Conservation (phyloP, 2,329 filamentous ascomycete genomes). For the Epichloe scottii region DNA sequence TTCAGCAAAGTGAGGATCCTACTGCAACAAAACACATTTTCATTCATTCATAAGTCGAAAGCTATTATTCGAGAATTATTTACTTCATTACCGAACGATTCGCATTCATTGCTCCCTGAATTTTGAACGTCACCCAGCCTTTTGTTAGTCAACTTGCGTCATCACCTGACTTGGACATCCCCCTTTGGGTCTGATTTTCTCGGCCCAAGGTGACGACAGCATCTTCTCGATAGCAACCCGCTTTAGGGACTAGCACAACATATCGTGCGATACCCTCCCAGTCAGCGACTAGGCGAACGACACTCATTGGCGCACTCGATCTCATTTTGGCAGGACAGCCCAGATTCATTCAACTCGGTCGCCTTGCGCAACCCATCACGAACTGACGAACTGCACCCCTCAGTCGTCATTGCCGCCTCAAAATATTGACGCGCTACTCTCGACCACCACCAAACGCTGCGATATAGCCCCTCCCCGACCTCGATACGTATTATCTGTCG, state of each 20-base stretch:
- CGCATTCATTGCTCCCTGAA: too few species aligned
- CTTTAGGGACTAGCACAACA: not conserved
- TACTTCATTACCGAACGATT: too few species aligned
- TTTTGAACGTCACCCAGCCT: too few species aligned
- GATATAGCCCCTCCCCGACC: not conserved
- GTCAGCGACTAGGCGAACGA: not conserved
- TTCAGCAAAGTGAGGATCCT: too few species aligned
- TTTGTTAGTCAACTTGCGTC: not conserved
- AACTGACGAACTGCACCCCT: not conserved
- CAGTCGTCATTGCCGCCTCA: not conserved
- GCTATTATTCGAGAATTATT: too few species aligned
- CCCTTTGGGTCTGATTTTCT: not conserved
- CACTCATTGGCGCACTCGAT: not conserved
- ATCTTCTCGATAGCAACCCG: not conserved
- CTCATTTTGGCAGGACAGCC: not conserved
- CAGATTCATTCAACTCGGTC: not conserved
- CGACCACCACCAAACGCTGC: not conserved
- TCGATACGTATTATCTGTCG: not conserved
- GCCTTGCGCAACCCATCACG: not conserved
- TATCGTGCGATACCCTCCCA: not conserved
- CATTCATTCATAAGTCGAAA: too few species aligned
- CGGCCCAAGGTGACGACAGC: not conserved
- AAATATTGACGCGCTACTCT: not conserved
- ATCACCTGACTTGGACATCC: slow-evolving; percentile 7
- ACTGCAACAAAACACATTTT: too few species aligned